Evolutionary conservation across 1,284 basidiomycete species (phyloP), one percentile per base, ranked within the genome.

Genomic region (Mycena sp.): DNA sequence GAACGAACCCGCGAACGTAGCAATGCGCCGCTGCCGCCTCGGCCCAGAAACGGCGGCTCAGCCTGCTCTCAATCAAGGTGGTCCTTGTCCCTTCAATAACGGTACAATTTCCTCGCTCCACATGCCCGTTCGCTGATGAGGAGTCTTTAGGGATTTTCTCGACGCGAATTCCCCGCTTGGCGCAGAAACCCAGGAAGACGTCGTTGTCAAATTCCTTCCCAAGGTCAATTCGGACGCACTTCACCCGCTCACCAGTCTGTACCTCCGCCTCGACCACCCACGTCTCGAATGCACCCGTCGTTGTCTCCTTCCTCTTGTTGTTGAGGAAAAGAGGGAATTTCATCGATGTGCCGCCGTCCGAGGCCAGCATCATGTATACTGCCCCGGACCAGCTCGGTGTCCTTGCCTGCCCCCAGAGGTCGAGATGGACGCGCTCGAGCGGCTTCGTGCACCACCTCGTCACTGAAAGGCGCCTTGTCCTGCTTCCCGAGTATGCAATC

Each of bases 291-390:
- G 55, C 63, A 0, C 30, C 29, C 2, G 68, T 40, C 1, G 69
- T 68, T 0, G 69, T 64, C 17, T 54, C 43, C 4, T 53, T 56
- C 16, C 58, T 32, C 30, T 72, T 72, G 25, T 63, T 25, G 2
- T 46, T 21, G 2, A 71, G 50, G 49, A 67, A 71, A 16, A 61
- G 69, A 1, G 56, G 55, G 0, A 41, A 19, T 1, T 63, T 21
- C 11, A 60, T 10, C 6, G 56, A 54, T 12, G 43, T 53, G 1
- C 37, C 35, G 3, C 67, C 61, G 53, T 73, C 64, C 0, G 62
- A 63, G 6, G 50, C 23, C 9, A 71, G 11, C 67, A 70, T 69
- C 54, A 72, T 62, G 46, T 71, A 74, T 0, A 17, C 2, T 28
- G 55, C 53, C 1, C 67, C 69, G 10, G 40, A 43, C 40, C 40